Conservation (phyloP, 1,284 basidiomycete species). For the Boletus mariae region DNA sequence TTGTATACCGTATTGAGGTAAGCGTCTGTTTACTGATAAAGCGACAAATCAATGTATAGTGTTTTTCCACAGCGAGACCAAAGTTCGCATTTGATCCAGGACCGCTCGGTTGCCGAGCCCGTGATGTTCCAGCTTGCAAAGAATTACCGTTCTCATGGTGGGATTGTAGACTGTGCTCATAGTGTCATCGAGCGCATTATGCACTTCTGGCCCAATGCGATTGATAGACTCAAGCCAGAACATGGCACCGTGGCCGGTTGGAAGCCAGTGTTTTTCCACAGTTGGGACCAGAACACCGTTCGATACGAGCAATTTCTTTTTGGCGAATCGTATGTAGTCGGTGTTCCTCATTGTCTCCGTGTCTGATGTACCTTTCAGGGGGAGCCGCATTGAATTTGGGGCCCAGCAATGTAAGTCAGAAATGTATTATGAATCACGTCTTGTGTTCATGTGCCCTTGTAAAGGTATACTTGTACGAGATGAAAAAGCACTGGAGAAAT, state of each 20-base stretch:
- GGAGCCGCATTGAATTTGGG: slow-evolving; percentile 58
- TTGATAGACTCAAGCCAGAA: slow-evolving; percentile 59
- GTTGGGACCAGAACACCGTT: slow-evolving; percentile 35
- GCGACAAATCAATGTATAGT: neutral
- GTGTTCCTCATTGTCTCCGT: neutral
- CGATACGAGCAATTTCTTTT: slow-evolving; percentile 58
- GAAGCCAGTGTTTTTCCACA: slow-evolving; percentile 56
- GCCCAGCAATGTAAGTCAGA: slow-evolving; percentile 57
- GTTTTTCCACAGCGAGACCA: slow-evolving; percentile 19
- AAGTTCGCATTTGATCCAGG: slow-evolving; percentile 10
- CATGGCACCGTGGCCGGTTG: slow-evolving; percentile 55
- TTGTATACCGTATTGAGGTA: slow-evolving; percentile 59
- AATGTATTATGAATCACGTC: neutral
- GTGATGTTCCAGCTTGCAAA: slow-evolving; percentile 55
- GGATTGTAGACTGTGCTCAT: slow-evolving; percentile 66
- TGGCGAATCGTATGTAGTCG: slow-evolving; percentile 39
- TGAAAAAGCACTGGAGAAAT: slow-evolving; percentile 45
- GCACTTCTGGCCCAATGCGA: slow-evolving; percentile 61
- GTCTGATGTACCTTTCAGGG: slow-evolving; percentile 30
- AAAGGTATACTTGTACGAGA: slow-evolving; percentile 69
- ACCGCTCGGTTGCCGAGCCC: slow-evolving; percentile 33
- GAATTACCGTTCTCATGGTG: slow-evolving; percentile 72
- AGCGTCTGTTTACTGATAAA: neutral
- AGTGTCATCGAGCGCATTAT: slow-evolving; percentile 62
- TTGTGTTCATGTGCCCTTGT: neutral